A percentile compares a stretch with the other conserved stretches of the same genome.
phyloP scores from a whole-genome alignment of 2,329 filamentous ascomycete species.

The Dactylellina cionopaga region DNA sequence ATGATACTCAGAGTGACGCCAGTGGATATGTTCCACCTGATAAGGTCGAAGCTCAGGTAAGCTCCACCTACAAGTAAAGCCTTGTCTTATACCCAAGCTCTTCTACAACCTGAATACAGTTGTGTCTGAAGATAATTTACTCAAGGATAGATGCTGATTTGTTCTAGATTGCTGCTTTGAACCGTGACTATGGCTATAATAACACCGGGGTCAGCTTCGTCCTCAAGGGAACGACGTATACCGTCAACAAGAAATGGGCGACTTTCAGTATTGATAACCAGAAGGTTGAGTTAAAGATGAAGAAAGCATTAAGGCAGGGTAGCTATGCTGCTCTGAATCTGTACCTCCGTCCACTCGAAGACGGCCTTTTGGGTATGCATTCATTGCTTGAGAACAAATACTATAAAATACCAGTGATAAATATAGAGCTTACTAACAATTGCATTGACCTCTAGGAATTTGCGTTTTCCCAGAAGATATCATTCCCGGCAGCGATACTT shows the following conservation, averaged over 20 bases:
- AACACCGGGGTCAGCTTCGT: constrained; percentile 64
- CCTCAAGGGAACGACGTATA: constrained; percentile 62
- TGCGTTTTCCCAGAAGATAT: constrained; percentile 53
- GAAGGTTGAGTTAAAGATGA: constrained; percentile 62
- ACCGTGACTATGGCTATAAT: constrained; percentile 63
- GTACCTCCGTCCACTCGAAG: constrained; percentile 57
- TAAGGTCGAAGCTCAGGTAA: constrained; percentile 56
- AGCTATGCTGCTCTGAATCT: constrained; percentile 61
- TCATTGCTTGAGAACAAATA: neutral
- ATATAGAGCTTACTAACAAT: neutral
- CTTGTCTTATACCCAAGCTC: no score
- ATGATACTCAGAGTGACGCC: constrained; percentile 41
- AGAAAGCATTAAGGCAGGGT: constrained; percentile 63
- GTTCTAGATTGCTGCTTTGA: constrained; percentile 64
- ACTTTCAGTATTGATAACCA: constrained; percentile 57
- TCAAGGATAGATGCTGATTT: neutral
- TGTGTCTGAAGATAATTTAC: neutral
- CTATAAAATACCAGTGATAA: constrained; percentile 20
- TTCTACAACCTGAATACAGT: neutral
- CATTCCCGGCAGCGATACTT: constrained; percentile 58
- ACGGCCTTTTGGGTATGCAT: constrained; percentile 52
- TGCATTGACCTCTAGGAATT: constrained; percentile 15
- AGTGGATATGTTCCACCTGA: constrained; percentile 57
- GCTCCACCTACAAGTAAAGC: no score
- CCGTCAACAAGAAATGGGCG: constrained; percentile 65